Evolutionary conservation across 2,329 filamentous ascomycete genomes (phyloP).

Genomic region (Truncatella angustata): DNA sequence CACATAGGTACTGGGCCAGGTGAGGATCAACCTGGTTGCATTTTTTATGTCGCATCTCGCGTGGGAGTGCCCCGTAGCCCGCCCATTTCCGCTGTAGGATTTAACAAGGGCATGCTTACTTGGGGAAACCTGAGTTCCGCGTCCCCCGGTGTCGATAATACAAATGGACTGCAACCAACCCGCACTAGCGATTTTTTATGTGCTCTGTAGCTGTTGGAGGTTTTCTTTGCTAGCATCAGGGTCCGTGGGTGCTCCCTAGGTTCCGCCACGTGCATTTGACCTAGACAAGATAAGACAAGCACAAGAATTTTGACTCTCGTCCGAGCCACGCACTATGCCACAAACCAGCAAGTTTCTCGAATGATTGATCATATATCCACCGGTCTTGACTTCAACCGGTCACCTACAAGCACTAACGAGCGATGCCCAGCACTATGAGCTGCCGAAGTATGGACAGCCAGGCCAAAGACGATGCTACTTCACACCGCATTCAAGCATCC

Average conservation of each 20-base stretch:
- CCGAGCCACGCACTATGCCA: slow-evolving; percentile 2
- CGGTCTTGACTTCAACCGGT: neutral
- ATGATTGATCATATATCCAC: slow-evolving; percentile 2
- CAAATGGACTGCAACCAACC: neutral
- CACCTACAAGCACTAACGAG: neutral
- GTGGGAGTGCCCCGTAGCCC: too few species aligned
- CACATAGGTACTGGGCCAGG: too few species aligned
- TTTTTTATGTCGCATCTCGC: neutral
- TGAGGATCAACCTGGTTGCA: too few species aligned
- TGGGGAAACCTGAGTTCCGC: neutral
- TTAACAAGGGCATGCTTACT: neutral
- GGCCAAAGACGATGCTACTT: neutral
- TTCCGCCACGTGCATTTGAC: slow-evolving; percentile 1
- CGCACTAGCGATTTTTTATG: neutral
- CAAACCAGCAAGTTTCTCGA: neutral
- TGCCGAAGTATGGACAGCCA: neutral
- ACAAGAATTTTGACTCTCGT: neutral
- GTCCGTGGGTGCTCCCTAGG: neutral
- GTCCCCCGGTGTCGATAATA: neutral
- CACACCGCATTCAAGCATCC: neutral
- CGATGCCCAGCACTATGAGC: neutral
- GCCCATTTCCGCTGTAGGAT: neutral
- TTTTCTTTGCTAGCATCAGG: neutral
- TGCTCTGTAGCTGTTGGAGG: too few species aligned
- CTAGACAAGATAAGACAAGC: neutral